A percentile compares a stretch with the other conserved stretches of the same genome.
Evolutionary conservation across 495 filamentous ascomycete species (phyloP).

Genomic region (Lophiotrema nucula): DNA sequence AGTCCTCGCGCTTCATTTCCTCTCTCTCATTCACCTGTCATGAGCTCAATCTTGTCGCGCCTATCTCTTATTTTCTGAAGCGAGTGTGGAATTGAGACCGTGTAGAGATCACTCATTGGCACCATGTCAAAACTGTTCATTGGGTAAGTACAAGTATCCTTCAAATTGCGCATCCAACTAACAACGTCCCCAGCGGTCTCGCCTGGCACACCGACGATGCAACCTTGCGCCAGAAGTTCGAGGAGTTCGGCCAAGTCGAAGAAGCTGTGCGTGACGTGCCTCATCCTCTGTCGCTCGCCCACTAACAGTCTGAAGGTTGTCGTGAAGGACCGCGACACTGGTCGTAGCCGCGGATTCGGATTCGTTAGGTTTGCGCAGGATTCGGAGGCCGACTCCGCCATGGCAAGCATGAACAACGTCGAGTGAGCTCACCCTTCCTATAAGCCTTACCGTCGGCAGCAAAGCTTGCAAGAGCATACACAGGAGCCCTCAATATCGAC

Average conservation of each 20-base stretch:
- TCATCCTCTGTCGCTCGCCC: constrained; percentile 4
- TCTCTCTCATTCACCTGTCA: constrained; percentile 24
- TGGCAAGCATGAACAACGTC: constrained; percentile 82
- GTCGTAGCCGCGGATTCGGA: constrained; percentile 93
- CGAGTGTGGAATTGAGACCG: constrained; percentile 37
- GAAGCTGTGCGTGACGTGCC: constrained; percentile 71
- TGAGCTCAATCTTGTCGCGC: constrained; percentile 34
- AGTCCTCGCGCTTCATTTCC: constrained; percentile 14
- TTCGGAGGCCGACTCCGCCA: constrained; percentile 78
- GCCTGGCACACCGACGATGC: constrained; percentile 95
- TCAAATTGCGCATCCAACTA: constrained; percentile 3
- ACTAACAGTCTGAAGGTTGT: constrained; percentile 81
- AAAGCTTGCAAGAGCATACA: no score
- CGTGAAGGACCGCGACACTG: constrained; percentile 95
- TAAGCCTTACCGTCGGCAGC: no score
- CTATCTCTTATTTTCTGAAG: neutral
- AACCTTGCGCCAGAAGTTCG: constrained; percentile 80
- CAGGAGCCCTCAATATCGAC: no score
- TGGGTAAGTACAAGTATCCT: constrained; percentile 59
- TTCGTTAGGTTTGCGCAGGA: constrained; percentile 88
- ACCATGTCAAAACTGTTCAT: constrained; percentile 89
- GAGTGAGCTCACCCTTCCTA: constrained; percentile 63
- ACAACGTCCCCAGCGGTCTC: constrained; percentile 67
- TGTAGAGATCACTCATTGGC: constrained; percentile 31
- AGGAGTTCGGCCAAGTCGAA: constrained; percentile 82